Percentiles rank a stretch among this genome's conserved stretches.
These are phyloP conservation scores for Cryptococcus amylolentus DNA, from an alignment of 1,284 basidiomycete genomes.

Conservation along the genomic window DNA sequence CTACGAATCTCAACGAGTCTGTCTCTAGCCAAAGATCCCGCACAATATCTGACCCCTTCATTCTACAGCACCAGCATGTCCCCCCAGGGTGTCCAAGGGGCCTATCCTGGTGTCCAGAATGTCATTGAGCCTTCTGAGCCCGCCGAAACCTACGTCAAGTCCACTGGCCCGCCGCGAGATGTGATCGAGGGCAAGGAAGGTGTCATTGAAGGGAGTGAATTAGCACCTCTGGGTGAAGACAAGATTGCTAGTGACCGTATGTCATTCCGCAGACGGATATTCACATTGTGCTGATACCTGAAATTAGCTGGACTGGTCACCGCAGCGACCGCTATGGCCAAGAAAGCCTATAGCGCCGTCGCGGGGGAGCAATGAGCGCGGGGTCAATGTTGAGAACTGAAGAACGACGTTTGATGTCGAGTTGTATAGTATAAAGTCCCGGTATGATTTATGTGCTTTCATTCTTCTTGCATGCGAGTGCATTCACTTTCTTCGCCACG, in stretches of 20 bases:
- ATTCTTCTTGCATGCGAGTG: no score
- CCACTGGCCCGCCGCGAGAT: constrained; percentile 14
- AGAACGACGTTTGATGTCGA: no score
- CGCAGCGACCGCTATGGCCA: constrained; percentile 20
- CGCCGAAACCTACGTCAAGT: constrained; percentile 6
- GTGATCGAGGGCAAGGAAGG: constrained; percentile 21
- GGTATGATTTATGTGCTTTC: no score
- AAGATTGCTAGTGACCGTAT: constrained; percentile 29
- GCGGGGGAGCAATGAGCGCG: constrained; percentile 7
- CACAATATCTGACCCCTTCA: neutral
- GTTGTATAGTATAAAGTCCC: no score
- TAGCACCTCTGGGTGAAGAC: constrained; percentile 27
- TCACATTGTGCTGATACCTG: neutral
- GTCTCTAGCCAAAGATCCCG: neutral
- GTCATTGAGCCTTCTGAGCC: constrained; percentile 7
- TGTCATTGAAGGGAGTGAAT: constrained; percentile 23
- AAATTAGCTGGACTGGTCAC: constrained; percentile 18
- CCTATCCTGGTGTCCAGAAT: constrained; percentile 18
- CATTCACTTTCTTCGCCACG: no score
- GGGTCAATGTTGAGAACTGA: no score
- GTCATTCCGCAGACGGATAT: neutral
- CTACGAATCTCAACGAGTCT: constrained; percentile 3
- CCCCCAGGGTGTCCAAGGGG: constrained; percentile 13
- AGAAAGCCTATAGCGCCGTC: constrained; percentile 21
- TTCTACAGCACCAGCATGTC: constrained; percentile 10